Evolutionary conservation across 2,329 filamentous ascomycete species (phyloP), one percentile per base, ranked within the genome.

Genomic region (Verticillium albo-atrum): DNA sequence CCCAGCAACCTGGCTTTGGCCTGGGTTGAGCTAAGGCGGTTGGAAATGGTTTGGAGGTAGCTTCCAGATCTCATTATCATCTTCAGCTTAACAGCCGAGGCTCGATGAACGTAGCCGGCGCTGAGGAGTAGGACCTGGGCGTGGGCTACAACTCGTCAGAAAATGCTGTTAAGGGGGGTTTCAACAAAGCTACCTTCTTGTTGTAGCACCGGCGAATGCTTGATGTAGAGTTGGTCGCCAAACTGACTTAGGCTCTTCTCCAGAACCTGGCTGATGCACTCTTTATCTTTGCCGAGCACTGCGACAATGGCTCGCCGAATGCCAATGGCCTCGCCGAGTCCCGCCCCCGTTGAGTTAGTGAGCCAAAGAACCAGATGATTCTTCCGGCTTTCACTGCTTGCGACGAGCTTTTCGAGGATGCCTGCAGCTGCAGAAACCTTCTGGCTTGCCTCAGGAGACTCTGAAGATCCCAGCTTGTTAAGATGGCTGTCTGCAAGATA

Each of bases 191-290:
- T 75, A 90, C 92, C 89, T 82, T 98, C 91, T 81, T 99, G 95
- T 68, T 93, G 90, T 42, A 95, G 70, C n/a, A 90, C 84, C 5
- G 93, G 88, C 0, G 89, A 85, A 72, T 98, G 92, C 60, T 86
- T 90, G 66, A 98, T 92, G 68, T 92, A 96, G 12, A 98, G 78
- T 55, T 89, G 86, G 67, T 97, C 93, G 1, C 91, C 91, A 71
- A 98, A 97, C 55, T 89, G 84, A 42, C 78, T 79, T 55, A 97
- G 76, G 55, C 82, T 84, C 68, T 86, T 91, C 67, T 92, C 86
- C 59, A 94, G 71, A 35, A 90, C 76, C 0, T 71, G 76, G 5
- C 80, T 75, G 2, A 91, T 74, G 23, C 74, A 74, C 1, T 79
- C 79, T 61, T 75, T 82, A 54, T 81, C 77, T 42, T 80, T 72